These are phyloP conservation scores for Blastobotrys indianensis DNA, from an alignment of 1,139 yeast genomes.

Conservation along the genomic window DNA sequence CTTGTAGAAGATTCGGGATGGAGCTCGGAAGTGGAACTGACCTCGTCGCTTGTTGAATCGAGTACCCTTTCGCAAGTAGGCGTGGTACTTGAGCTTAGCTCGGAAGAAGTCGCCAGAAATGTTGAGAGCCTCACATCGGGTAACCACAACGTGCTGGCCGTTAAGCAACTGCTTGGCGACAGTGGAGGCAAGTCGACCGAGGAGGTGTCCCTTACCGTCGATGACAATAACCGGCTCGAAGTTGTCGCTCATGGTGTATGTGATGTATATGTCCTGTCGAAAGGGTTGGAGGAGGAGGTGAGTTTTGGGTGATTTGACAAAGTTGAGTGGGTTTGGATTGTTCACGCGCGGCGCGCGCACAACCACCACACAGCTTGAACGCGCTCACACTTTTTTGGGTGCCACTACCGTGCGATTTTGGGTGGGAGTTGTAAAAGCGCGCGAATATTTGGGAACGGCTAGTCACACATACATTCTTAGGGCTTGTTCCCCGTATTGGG, in stretches of 20 bases:
- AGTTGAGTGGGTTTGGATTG: background rate
- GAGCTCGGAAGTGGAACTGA: slow-evolving; percentile 99
- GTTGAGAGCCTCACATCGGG: slow-evolving; percentile 97
- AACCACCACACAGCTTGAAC: too few species aligned
- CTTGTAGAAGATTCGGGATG: slow-evolving; percentile 99
- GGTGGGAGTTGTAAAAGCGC: background rate
- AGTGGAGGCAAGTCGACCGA: slow-evolving; percentile 99
- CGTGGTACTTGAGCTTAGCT: slow-evolving; percentile 99
- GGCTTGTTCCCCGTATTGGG: too few species aligned
- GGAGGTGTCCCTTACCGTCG: slow-evolving; percentile 84
- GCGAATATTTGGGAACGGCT: too few species aligned
- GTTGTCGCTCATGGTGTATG: slow-evolving; percentile 59
- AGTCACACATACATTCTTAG: too few species aligned
- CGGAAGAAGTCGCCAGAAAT: slow-evolving; percentile 99
- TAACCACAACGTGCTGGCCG: slow-evolving; percentile 97
- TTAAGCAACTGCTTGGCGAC: slow-evolving; percentile 97
- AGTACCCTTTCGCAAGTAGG: slow-evolving; percentile 98
- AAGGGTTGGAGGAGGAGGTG: background rate
- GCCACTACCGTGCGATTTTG: background rate
- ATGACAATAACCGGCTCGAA: slow-evolving; percentile 90
- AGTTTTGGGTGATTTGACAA: slow-evolving; percentile 1
- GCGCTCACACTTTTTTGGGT: background rate
- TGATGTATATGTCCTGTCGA: background rate
- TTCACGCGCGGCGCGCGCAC: too few species aligned
- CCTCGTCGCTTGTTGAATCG: slow-evolving; percentile 98